A percentile compares a stretch with the other conserved stretches of the same genome.
Evolutionary conservation across 176 grass and related monocot genomes (phyloP).

Genomic region (Bromus sterilis): DNA sequence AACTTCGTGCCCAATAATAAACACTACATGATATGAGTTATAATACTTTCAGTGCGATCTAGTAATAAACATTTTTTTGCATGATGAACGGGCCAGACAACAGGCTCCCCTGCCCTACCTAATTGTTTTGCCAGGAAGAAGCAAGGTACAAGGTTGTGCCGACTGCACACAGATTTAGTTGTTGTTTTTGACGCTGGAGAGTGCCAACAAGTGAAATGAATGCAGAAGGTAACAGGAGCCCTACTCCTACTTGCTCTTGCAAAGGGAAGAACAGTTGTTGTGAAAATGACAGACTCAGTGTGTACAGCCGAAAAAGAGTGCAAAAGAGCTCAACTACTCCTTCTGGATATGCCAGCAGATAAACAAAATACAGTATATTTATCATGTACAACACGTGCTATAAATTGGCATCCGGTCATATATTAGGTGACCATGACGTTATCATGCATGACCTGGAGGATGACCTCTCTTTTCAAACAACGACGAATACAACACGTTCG

Average conservation of each 20-base stretch:
- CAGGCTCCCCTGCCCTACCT: not conserved
- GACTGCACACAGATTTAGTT: not conserved
- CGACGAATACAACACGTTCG: too few species aligned
- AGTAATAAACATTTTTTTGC: too few species aligned
- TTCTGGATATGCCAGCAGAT: not conserved
- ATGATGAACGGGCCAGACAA: not conserved
- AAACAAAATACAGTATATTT: not conserved
- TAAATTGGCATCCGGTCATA: not conserved
- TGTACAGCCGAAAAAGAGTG: not conserved
- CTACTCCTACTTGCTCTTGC: not conserved
- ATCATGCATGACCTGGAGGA: not conserved
- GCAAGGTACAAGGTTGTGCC: not conserved
- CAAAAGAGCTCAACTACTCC: not conserved
- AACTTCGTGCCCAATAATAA: too few species aligned
- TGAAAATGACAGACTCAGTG: not conserved
- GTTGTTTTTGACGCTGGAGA: not conserved
- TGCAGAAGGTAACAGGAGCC: not conserved
- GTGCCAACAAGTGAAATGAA: not conserved
- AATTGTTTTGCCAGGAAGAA: not conserved
- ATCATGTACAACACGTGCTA: constrained; percentile 4
- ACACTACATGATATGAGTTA: too few species aligned
- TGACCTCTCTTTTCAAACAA: too few species aligned
- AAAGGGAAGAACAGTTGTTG: not conserved
- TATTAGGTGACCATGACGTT: not conserved
- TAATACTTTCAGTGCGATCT: too few species aligned